phyloP scores from a whole-genome alignment of 371 early-diverging fungal species.

The Mucor piriformis region DNA sequence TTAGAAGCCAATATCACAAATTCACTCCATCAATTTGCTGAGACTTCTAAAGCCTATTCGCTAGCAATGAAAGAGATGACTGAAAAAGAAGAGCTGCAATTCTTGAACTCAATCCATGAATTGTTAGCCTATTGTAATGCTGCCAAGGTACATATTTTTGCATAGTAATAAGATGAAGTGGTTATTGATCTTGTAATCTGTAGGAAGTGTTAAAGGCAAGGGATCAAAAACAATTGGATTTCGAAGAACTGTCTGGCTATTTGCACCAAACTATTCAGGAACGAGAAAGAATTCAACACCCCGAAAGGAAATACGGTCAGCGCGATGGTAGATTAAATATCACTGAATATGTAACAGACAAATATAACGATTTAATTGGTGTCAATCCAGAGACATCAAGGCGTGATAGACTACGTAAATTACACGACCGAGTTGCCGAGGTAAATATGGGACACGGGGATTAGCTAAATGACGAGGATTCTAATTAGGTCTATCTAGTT shows the following conservation, averaged over 20 bases:
- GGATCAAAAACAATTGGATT: constrained; percentile 96
- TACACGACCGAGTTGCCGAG: constrained; percentile 76
- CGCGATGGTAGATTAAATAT: constrained; percentile 57
- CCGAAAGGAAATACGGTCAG: constrained; percentile 20
- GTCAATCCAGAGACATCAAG: constrained; percentile 81
- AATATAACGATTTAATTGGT: constrained; percentile 88
- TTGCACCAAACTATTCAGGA: constrained; percentile 68
- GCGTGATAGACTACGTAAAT: constrained; percentile 71
- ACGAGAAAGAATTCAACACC: constrained; percentile 62
- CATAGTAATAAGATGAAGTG: neutral
- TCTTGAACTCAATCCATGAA: constrained; percentile 73
- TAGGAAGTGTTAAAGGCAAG: constrained; percentile 76
- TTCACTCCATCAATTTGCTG: constrained; percentile 75
- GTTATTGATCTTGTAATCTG: neutral
- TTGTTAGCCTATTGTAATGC: constrained; percentile 86
- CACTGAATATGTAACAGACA: constrained; percentile 81
- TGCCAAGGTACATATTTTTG: constrained; percentile 74
- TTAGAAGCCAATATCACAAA: constrained; percentile 85
- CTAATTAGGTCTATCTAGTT: constrained; percentile 52
- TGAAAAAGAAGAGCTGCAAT: constrained; percentile 58
- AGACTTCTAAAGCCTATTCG: constrained; percentile 67
- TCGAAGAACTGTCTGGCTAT: constrained; percentile 83
- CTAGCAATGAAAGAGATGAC: constrained; percentile 72
- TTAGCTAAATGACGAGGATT: too few relatives aligned
- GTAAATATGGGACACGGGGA: constrained; percentile 40